These are phyloP conservation scores for Zostera marina DNA, from an alignment of 116 monocot species.

Conservation along the genomic window DNA sequence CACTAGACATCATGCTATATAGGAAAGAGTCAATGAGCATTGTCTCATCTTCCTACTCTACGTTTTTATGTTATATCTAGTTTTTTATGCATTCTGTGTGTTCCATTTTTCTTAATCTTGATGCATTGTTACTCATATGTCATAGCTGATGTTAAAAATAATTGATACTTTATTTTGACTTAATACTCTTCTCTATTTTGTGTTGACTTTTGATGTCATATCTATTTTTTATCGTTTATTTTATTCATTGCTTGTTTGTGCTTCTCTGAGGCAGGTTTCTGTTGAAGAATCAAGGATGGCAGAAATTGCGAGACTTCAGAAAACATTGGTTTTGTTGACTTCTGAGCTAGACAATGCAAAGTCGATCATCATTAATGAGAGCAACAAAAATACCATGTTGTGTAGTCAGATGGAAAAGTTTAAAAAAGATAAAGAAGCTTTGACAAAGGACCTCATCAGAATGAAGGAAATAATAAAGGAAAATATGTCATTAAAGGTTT, in stretches of 20 bases:
- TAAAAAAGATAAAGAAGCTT: slow-evolving; percentile 23
- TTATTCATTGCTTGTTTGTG: background rate
- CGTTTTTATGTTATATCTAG: too few species aligned
- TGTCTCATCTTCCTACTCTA: too few species aligned
- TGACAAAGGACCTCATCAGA: slow-evolving; percentile 24
- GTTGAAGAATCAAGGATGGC: slow-evolving; percentile 51
- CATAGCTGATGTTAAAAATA: too few species aligned
- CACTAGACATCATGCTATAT: too few species aligned
- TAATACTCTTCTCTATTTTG: too few species aligned
- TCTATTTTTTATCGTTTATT: background rate
- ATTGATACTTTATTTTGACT: too few species aligned
- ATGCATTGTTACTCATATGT: too few species aligned
- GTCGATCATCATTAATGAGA: slow-evolving; percentile 19
- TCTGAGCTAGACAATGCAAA: slow-evolving; percentile 41
- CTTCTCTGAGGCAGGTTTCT: slow-evolving; percentile 24
- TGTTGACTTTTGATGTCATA: too few species aligned
- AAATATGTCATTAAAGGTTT: slow-evolving; percentile 55
- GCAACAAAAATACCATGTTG: slow-evolving; percentile 35
- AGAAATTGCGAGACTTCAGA: slow-evolving; percentile 63
- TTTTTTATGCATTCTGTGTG: background rate
- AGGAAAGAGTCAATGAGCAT: too few species aligned
- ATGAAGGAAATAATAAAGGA: slow-evolving; percentile 52
- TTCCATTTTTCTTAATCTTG: background rate
- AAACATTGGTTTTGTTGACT: slow-evolving; percentile 28
- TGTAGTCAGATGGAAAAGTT: slow-evolving; percentile 30